Conservation (phyloP, 192 early-diverging fungal genomes). For the Gaertneriomyces semiglobifer region DNA sequence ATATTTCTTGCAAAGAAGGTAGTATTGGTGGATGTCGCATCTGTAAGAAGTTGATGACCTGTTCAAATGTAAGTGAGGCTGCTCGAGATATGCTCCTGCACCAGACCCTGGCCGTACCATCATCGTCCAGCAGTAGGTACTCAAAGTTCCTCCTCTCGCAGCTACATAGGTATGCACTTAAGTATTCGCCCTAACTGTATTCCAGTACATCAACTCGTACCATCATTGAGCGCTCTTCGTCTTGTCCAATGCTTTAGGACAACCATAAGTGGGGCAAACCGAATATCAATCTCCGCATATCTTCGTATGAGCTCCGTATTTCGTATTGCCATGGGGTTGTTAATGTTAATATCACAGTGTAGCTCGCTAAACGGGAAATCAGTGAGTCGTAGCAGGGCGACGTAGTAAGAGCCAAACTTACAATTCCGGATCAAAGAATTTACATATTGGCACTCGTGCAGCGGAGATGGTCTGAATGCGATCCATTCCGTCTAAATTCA, state of each 20-base stretch:
- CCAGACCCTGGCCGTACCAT: constrained; percentile 47
- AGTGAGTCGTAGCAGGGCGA: background rate
- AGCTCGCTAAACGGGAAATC: constrained; percentile 47
- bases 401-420: constrained; percentile 39
- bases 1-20: constrained; percentile 73
- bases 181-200: background rate
- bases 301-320: constrained; percentile 88
- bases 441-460: constrained; percentile 92
- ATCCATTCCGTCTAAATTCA: constrained; percentile 69
- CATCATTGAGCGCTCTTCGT: constrained; percentile 81
- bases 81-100: background rate
- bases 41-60: constrained; percentile 87
- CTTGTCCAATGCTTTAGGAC: constrained; percentile 94
- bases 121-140: constrained; percentile 93
- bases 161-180: constrained; percentile 21
- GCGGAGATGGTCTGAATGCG: constrained; percentile 72
- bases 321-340: constrained; percentile 83
- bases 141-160: constrained; percentile 90
- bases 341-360: constrained; percentile 91
- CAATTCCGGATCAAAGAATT: constrained; percentile 84
- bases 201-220: constrained; percentile 37
- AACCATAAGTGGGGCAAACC: constrained; percentile 86
- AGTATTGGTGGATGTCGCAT: constrained; percentile 84
- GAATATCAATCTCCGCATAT: constrained; percentile 81
- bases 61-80: background rate